Base-by-base conservation (phyloP, 805 yeast genomes). In the Metschnikowia picachoensis region DNA sequence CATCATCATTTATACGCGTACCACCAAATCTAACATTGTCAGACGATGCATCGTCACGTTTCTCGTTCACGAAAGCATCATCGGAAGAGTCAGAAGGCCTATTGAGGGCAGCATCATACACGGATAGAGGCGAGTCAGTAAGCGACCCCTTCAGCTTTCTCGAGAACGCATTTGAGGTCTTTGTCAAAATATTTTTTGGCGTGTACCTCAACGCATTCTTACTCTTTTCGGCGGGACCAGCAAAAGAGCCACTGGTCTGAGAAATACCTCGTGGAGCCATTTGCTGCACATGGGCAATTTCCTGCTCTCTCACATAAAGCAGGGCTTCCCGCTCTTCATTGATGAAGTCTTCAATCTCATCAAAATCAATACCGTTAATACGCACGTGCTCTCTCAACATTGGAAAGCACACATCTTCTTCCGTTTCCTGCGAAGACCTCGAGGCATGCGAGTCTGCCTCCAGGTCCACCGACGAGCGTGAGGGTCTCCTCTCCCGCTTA, bases 341-440 rank as follows among this genome's bases (percentile, higher is more conserved):
- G 37, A 85, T 81, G 60, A 85, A 88, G 55, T 86, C 94, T 48
- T 88, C 96, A 54, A 92, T 78, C 59, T 90, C 97, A 59, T 82
- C 89, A 59, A 92, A 89, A 65, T 92, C 96, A 55, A 94, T 87
- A 14, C 96, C 97, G 49, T 82, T 82, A 36, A 79, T 70, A 43
- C 74, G 62, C 27, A 72, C 68, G 50, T 72, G 76, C 49, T 84
- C 85, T 4, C 87, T 82, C 41, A 81, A 70, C 88, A 89, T 85
- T 2, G 98, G 98, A 67, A 91, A 91, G 73, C 98, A 92, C 37
- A 92, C 99, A 76, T 92, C 98, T 61, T 89, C 97, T 60, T 92
- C 98, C 0, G 96, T 89, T 60, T 90, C 97, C 56, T 87, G 95
- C 4, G 91, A 83, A 15, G 83, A 80, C 53, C 89, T 74, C 9